Evolutionary conservation across 2,329 filamentous ascomycete species (phyloP).

Genomic region (Bisporella sp.): DNA sequence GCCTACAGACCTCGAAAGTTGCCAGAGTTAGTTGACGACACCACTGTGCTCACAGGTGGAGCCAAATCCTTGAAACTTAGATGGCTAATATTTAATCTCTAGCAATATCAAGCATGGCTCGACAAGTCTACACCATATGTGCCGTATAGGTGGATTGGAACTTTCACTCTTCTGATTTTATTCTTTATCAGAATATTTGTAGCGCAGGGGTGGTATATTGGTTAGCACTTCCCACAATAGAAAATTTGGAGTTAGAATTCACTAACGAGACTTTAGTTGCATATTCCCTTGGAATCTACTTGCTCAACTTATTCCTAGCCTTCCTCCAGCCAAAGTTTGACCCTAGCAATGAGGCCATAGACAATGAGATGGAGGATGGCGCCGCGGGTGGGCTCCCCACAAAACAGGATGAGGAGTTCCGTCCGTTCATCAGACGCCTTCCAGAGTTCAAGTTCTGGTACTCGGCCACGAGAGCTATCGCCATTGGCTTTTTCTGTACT

Average conservation of each 20-base stretch:
- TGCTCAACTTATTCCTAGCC: slow-evolving; percentile 97
- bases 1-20: slow-evolving; percentile 71
- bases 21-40: slow-evolving; percentile 53
- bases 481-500: slow-evolving; percentile 77
- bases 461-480: slow-evolving; percentile 80
- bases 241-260: slow-evolving; percentile 1
- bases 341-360: slow-evolving; percentile 81
- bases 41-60: not conserved
- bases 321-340: slow-evolving; percentile 99
- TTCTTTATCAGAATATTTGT: slow-evolving; percentile 89
- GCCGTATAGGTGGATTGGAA: slow-evolving; percentile 83
- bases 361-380: slow-evolving; percentile 95
- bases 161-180: slow-evolving; percentile 63
- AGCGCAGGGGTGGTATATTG: slow-evolving; percentile 98
- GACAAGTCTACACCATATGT: slow-evolving; percentile 90
- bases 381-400: slow-evolving; percentile 76
- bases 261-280: slow-evolving; percentile 56
- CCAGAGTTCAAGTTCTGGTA: slow-evolving; percentile 99
- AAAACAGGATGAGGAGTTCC: slow-evolving; percentile 95
- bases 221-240: slow-evolving; percentile 39
- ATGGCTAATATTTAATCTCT: slow-evolving; percentile 7
- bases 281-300: slow-evolving; percentile 96
- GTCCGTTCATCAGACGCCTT: slow-evolving; percentile 89
- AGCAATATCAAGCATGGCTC: slow-evolving; percentile 92
- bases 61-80: not conserved